A percentile compares a stretch with the other conserved stretches of the same genome.
Evolutionary conservation across 2,329 filamentous ascomycete genomes (phyloP).

Genomic region (Scopulariopsis brevicaulis): DNA sequence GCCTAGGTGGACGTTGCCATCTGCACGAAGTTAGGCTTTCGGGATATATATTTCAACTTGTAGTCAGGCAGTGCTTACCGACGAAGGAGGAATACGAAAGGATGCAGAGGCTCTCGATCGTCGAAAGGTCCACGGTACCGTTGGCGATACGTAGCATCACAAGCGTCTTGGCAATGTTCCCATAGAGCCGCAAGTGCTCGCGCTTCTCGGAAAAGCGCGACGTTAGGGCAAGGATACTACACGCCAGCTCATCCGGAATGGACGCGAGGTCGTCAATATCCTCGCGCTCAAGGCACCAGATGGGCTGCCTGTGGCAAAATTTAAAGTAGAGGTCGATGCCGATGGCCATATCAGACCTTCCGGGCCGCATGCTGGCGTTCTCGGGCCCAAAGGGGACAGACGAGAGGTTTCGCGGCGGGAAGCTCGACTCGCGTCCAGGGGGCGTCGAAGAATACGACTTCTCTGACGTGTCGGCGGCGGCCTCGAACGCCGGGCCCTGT

Average conservation of each 20-base stretch:
- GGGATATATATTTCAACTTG: not conserved
- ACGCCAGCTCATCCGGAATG: conserved; percentile 26
- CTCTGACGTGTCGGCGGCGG: conserved; percentile 16
- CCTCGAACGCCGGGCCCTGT: conserved; percentile 17
- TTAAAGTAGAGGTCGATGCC: conserved; percentile 20
- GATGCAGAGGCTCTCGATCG: conserved; percentile 37
- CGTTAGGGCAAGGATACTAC: conserved; percentile 26
- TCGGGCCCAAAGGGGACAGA: conserved; percentile 16
- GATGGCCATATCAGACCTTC: conserved; percentile 17
- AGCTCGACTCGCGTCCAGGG: conserved; percentile 13
- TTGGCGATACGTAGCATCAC: conserved; percentile 38
- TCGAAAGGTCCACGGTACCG: conserved; percentile 34
- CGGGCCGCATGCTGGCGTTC: conserved; percentile 15
- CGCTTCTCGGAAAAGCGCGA: conserved; percentile 23
- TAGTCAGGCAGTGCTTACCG: conserved; percentile 25
- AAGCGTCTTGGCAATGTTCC: conserved; percentile 25
- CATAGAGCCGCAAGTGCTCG: conserved; percentile 20
- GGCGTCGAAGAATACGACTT: conserved; percentile 20
- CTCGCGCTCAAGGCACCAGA: conserved; percentile 32
- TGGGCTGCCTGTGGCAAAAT: conserved; percentile 29
- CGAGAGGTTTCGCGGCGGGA: conserved; percentile 13
- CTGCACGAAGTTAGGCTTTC: conserved; percentile 15
- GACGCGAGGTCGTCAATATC: conserved; percentile 11
- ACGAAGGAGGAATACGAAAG: conserved; percentile 31
- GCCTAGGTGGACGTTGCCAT: conserved; percentile 34